Evolutionary conservation across 257 asterid genomes (phyloP).

Genomic region (Sherardia arvensis): DNA sequence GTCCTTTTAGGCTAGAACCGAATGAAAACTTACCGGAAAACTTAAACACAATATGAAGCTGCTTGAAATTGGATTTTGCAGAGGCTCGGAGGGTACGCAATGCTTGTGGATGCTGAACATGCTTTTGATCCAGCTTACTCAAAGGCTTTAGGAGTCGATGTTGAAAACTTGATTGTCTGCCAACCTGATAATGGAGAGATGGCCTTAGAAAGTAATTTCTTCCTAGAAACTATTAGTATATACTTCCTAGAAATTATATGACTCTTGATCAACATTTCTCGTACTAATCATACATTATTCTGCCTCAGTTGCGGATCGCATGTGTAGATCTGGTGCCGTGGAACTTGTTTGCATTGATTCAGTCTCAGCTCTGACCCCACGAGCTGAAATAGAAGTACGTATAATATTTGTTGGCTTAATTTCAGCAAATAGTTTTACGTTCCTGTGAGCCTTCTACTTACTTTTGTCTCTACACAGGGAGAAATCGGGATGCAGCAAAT

Average conservation of each 20-base stretch:
- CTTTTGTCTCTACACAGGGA: constrained; percentile 41
- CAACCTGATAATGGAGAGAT: constrained; percentile 99
- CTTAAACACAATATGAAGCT: constrained; percentile 16
- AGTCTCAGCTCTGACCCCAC: constrained; percentile 97
- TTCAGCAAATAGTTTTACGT: constrained; percentile 8
- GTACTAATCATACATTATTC: constrained; percentile 9
- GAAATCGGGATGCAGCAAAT: constrained; percentile 99
- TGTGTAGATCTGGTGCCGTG: constrained; percentile 97
- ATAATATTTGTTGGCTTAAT: constrained; percentile 13
- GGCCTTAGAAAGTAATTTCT: constrained; percentile 85
- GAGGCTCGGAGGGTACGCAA: constrained; percentile 96
- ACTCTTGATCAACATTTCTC: neutral
- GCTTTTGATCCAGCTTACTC: constrained; percentile 99
- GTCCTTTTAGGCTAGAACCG: neutral
- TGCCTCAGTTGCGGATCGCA: constrained; percentile 89
- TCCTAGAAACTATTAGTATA: constrained; percentile 4
- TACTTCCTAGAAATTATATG: constrained; percentile 3
- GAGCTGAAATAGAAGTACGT: constrained; percentile 97
- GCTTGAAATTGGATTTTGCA: constrained; percentile 28
- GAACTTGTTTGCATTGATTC: constrained; percentile 98
- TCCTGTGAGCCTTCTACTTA: neutral
- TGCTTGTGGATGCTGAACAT: constrained; percentile 99
- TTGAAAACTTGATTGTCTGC: constrained; percentile 94
- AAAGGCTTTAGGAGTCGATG: constrained; percentile 88
- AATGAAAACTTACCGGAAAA: neutral